These are phyloP conservation scores for Papiliotrema nemorosa DNA, from an alignment of 1,284 basidiomycete species.

Conservation along the genomic window DNA sequence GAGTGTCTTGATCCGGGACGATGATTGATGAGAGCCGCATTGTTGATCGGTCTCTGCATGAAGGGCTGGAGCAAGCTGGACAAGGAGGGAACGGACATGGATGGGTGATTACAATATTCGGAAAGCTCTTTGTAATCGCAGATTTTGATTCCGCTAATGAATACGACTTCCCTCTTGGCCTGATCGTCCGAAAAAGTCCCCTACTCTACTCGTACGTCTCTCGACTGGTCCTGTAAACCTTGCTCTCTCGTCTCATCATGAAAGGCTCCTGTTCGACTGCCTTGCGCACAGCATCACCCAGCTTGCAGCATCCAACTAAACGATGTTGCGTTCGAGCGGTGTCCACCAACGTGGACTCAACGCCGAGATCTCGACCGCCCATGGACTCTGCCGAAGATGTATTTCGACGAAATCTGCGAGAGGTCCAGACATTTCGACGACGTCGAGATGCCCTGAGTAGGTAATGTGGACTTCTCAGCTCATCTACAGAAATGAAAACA, in stretches of 20 bases:
- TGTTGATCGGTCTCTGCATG: constrained; percentile 7
- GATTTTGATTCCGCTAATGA: too few relatives aligned
- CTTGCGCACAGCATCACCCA: not conserved
- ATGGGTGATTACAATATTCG: too few relatives aligned
- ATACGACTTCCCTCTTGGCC: too few relatives aligned
- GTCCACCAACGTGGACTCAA: too few relatives aligned
- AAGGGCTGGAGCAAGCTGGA: constrained; percentile 2
- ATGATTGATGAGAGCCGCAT: not conserved
- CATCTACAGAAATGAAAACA: constrained; percentile 3
- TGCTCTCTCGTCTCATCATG: too few relatives aligned
- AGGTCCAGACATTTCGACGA: constrained; percentile 39
- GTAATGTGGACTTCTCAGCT: constrained; percentile 8
- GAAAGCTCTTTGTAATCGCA: too few relatives aligned
- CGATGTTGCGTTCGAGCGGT: too few relatives aligned
- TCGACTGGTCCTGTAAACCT: too few relatives aligned
- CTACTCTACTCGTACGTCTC: too few relatives aligned
- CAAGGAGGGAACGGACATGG: too few relatives aligned
- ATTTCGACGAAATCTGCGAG: constrained; percentile 41
- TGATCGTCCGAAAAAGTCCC: too few relatives aligned
- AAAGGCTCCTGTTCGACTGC: constrained; percentile 6
- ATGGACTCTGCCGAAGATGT: constrained; percentile 33
- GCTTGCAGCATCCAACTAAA: too few relatives aligned
- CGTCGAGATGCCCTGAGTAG: constrained; percentile 31
- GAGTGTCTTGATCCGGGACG: not conserved
- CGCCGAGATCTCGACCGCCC: not conserved